Evolutionary conservation across 2,329 filamentous ascomycete species (phyloP).

Genomic region (Paramyrothecium roridum): DNA sequence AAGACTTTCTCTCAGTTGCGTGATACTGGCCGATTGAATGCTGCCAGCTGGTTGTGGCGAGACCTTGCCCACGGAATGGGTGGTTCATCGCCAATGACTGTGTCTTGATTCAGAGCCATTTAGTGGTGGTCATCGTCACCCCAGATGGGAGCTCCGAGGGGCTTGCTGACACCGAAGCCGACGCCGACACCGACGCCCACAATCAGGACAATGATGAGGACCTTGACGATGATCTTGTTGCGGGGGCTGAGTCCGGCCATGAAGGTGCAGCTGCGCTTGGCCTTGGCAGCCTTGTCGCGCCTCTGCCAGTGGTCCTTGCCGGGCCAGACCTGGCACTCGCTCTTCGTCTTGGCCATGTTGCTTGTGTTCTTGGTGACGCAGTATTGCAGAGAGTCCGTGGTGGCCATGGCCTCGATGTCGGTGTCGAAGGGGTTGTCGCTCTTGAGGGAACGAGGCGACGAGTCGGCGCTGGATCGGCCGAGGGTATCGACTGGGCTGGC

Average conservation of each 20-base stretch:
- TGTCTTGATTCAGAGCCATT: conserved; percentile 3
- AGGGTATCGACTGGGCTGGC: conserved; percentile 17
- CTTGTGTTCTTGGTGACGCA: conserved; percentile 27
- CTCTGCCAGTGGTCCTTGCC: conserved; percentile 57
- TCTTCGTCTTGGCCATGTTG: conserved; percentile 27
- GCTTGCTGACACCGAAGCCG: conserved; percentile 60
- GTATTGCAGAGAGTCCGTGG: conserved; percentile 18
- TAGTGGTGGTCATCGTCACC: conserved; percentile 24
- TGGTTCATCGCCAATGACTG: not conserved
- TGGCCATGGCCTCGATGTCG: conserved; percentile 51
- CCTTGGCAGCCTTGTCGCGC: conserved; percentile 55
- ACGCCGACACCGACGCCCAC: conserved; percentile 52
- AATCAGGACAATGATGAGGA: conserved; percentile 50
- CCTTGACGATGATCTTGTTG: conserved; percentile 51
- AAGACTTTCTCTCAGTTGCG: not conserved
- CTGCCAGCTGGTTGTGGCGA: not conserved
- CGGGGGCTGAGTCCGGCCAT: conserved; percentile 51
- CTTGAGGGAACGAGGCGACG: conserved; percentile 40
- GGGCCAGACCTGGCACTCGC: conserved; percentile 58
- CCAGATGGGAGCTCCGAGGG: conserved; percentile 59
- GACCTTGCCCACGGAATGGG: not conserved
- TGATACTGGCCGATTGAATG: no score
- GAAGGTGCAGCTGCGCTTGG: conserved; percentile 48
- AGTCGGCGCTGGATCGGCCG: conserved; percentile 32
- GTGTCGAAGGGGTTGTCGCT: conserved; percentile 52